These are phyloP conservation scores for Luzula sylvatica DNA, from an alignment of 176 grass and related monocot species.

Conservation along the genomic window DNA sequence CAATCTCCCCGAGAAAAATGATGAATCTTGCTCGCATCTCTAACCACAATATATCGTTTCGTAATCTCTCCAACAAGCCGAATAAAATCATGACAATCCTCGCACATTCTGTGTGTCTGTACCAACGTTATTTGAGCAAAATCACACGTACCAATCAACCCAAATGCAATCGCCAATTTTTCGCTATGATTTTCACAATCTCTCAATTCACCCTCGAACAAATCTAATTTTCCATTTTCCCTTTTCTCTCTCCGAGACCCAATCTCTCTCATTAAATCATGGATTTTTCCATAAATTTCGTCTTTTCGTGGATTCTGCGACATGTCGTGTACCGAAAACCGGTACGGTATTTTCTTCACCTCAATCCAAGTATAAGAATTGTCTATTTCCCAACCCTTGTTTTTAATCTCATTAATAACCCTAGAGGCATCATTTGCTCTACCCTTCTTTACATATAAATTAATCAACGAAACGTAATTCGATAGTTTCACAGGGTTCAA, in stretches of 20 bases:
- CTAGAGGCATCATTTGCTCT: slow-evolving; percentile 33
- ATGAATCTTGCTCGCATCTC: slow-evolving; percentile 82
- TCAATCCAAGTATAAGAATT: slow-evolving; percentile 74
- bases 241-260: slow-evolving; percentile 37
- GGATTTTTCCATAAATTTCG: slow-evolving; percentile 56
- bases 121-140: slow-evolving; percentile 38
- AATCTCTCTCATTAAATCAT: slow-evolving; percentile 43
- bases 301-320: slow-evolving; percentile 32
- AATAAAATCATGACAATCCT: slow-evolving; percentile 62
- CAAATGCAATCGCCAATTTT: slow-evolving; percentile 66
- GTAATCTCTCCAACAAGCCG: slow-evolving; percentile 41
- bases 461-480: slow-evolving; percentile 55
- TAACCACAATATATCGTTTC: slow-evolving; percentile 55
- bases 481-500: slow-evolving; percentile 66
- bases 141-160: slow-evolving; percentile 54
- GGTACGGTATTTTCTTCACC: slow-evolving; percentile 54
- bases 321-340: slow-evolving; percentile 65
- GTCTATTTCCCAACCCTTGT: slow-evolving; percentile 32
- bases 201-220: slow-evolving; percentile 32
- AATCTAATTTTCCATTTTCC: slow-evolving; percentile 43
- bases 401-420: slow-evolving; percentile 41
- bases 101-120: slow-evolving; percentile 59
- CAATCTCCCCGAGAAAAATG: slow-evolving; percentile 73
- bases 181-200: slow-evolving; percentile 46
- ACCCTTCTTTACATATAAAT: slow-evolving; percentile 48